Base-by-base conservation (phyloP, 768 basidiomycete species). In the Leccinellum rugosiceps region DNA sequence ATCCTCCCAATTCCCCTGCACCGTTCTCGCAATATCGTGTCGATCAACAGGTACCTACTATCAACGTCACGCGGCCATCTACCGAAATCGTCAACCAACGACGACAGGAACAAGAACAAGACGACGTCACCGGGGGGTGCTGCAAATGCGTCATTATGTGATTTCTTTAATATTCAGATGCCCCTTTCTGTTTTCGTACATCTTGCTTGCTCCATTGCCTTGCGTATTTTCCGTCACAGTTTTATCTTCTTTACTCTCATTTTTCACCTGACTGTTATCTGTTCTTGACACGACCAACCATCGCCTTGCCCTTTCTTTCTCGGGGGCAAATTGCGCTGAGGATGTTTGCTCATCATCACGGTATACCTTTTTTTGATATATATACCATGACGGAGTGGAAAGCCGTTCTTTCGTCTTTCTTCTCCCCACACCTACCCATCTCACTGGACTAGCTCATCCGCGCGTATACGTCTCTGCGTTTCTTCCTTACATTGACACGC, bases 71-170 rank as follows among this genome's bases (percentile, higher is more conserved):
- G 30, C 61, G 69, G 43, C 65, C 68, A 41, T 70, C 73, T 51
- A 48, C 60, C 11, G 73, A 75, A 21, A 25, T 57, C 2, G 60
- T 50, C 35, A 69, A 72, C 52, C 69, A 64, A 46, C 62, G 63
- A 46, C 62, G 64, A 46, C 75, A 53, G 53, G 62, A 63, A 51
- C 70, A 65, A 44, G 61, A 67, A 38, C 74, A 75, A 11, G 81
- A 84, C 32, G 82, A 86, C 7, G 80, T 79, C 14, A 69, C 65
- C 2, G 76, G 72, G 31, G 81, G 77, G 30, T 92, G 90, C 68
- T 92, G 90, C 78, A 88, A 86, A 74, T 92, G 90, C 74, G 75
- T 89, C 63, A 80, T 92, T 70, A 92, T 92, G 90, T 92, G 83
- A 90, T 72, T 59, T 53, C 54, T 46, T 58, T 59, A 62, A 52